phyloP scores from a whole-genome alignment of 768 basidiomycete species.

The Amanita jacksonii region DNA sequence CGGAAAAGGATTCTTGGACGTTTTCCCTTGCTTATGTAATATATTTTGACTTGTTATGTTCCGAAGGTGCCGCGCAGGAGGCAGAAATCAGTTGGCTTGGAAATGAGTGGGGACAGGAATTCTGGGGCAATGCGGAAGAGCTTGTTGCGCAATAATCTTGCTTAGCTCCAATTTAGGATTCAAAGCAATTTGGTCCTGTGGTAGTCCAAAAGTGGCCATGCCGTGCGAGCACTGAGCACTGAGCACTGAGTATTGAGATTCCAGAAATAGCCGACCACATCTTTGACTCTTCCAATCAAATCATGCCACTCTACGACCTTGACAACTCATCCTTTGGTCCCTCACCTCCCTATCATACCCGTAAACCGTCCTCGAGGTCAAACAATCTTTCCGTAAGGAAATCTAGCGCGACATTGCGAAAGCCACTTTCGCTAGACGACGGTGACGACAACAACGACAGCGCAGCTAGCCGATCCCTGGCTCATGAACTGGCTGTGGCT shows the following conservation, averaged over 20 bases:
- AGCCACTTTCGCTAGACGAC: constrained; percentile 27
- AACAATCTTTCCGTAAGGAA: constrained; percentile 29
- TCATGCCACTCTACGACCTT: constrained; percentile 25
- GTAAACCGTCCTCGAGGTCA: constrained; percentile 27
- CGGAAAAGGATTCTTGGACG: background rate
- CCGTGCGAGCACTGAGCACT: no score
- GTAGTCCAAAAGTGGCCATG: no score
- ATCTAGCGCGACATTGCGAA: constrained; percentile 43
- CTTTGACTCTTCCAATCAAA: background rate
- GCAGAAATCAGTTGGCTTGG: background rate
- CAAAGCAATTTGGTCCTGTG: no score
- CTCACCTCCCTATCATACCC: constrained; percentile 19
- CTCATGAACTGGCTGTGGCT: constrained; percentile 81
- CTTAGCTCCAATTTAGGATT: no score
- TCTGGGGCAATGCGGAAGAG: no score
- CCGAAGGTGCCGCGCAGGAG: background rate
- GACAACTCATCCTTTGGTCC: constrained; percentile 23
- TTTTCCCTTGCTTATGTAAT: constrained; percentile 2
- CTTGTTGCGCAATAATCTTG: no score
- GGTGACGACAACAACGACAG: constrained; percentile 29
- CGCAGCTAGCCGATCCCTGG: constrained; percentile 51
- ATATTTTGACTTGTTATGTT: constrained; percentile 7
- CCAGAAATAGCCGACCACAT: background rate
- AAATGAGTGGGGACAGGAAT: no score
- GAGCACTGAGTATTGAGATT: background rate